These are phyloP conservation scores for Prunus mira DNA, from an alignment of 306 rosid species.

Conservation along the genomic window DNA sequence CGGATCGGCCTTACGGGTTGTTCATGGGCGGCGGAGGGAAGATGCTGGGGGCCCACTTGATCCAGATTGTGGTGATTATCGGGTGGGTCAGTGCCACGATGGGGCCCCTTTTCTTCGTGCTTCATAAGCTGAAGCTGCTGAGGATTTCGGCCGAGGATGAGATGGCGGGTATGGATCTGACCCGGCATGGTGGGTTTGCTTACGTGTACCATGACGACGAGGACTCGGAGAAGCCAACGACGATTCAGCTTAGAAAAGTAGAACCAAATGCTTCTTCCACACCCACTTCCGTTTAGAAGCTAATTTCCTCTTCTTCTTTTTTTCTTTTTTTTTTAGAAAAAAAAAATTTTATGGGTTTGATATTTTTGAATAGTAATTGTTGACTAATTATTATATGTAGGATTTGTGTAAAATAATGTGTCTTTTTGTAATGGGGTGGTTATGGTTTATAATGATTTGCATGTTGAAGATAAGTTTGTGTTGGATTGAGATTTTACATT, in stretches of 20 bases:
- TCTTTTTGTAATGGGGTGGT: not conserved
- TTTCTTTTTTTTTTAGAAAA: not conserved
- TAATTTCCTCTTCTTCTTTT: not conserved
- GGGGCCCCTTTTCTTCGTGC: constrained; percentile 69
- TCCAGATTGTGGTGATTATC: constrained; percentile 63
- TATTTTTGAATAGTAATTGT: not conserved
- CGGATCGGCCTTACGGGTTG: constrained; percentile 49
- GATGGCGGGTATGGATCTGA: constrained; percentile 90
- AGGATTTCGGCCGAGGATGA: constrained; percentile 75
- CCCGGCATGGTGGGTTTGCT: constrained; percentile 95
- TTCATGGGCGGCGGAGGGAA: constrained; percentile 82
- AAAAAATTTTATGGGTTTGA: not conserved
- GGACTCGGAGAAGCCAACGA: constrained; percentile 5
- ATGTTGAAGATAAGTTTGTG: not conserved
- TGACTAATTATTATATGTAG: not conserved
- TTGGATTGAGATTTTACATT: not conserved
- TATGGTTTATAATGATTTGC: not conserved
- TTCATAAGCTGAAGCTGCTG: constrained; percentile 57
- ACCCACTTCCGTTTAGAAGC: constrained; percentile 20
- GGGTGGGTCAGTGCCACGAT: constrained; percentile 93
- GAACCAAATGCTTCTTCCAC: constrained; percentile 32
- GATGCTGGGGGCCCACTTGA: constrained; percentile 62
- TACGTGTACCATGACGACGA: constrained; percentile 58
- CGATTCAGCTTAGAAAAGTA: constrained; percentile 44
- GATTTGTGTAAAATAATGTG: not conserved